These are phyloP conservation scores for Aspergillus unguis DNA, from an alignment of 2,329 filamentous ascomycete species.

Conservation along the genomic window DNA sequence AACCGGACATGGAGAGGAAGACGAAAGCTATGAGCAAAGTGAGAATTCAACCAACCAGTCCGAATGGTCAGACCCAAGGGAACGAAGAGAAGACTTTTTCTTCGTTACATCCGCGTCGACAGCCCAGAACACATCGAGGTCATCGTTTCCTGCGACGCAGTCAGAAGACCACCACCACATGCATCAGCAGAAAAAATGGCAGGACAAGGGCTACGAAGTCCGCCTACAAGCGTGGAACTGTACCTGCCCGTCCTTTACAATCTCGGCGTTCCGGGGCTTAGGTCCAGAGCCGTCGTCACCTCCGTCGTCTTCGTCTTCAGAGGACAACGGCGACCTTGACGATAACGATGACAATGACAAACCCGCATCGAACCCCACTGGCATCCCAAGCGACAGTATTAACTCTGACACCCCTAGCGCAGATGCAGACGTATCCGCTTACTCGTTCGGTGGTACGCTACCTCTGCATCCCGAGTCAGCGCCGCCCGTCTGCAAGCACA, in stretches of 20 bases:
- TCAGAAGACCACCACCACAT: slow-evolving; percentile 12
- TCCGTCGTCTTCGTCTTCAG: not conserved
- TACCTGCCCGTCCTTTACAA: slow-evolving; percentile 78
- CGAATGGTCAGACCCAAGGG: not conserved
- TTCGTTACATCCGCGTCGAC: slow-evolving; percentile 61
- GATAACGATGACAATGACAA: slow-evolving; percentile 15
- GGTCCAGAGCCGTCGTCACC: slow-evolving; percentile 19
- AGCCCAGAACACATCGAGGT: slow-evolving; percentile 25
- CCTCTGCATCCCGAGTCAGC: slow-evolving; percentile 17
- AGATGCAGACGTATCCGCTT: slow-evolving; percentile 10
- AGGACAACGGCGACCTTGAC: not conserved
- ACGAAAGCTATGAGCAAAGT: not conserved
- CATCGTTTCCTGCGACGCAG: slow-evolving; percentile 10
- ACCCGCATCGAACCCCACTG: slow-evolving; percentile 3
- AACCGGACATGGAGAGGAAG: not conserved
- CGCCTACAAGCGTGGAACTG: slow-evolving; percentile 79
- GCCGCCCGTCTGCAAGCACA: slow-evolving; percentile 71
- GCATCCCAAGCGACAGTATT: not conserved
- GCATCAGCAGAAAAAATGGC: slow-evolving; percentile 23
- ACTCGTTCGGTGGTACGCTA: slow-evolving; percentile 39
- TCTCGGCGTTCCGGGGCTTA: slow-evolving; percentile 61
- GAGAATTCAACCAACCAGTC: not conserved
- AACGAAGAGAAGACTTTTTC: slow-evolving; percentile 45
- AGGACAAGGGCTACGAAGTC: slow-evolving; percentile 61
- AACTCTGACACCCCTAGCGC: not conserved